Percentiles rank a stretch among this genome's conserved stretches.
phyloP scores from a whole-genome alignment of 345 rosid species.

The Aegle marmelos region DNA sequence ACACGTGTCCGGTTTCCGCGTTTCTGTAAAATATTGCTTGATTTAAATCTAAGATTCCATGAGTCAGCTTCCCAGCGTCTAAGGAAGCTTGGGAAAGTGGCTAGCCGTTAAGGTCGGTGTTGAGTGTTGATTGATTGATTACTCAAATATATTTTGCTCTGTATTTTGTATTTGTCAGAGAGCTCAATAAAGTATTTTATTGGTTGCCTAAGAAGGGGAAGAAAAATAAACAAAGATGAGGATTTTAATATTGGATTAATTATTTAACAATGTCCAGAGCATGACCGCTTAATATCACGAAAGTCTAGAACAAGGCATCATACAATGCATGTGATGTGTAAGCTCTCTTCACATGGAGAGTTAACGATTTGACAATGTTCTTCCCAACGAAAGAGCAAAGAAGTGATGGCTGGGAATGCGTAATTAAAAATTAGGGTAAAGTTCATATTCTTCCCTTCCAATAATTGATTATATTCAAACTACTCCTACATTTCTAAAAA shows the following conservation, averaged over 20 bases:
- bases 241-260: neutral
- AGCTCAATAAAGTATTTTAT: neutral
- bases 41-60: neutral
- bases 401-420: slow-evolving; percentile 32
- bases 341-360: neutral
- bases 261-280: neutral
- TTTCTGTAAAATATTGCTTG: neutral
- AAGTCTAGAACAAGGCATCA: neutral
- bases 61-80: neutral
- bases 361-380: slow-evolving; percentile 19
- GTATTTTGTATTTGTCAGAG: neutral
- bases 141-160: neutral
- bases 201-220: neutral
- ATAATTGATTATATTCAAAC: too few species aligned
- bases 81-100: neutral
- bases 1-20: slow-evolving; percentile 6
- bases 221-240: neutral
- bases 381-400: slow-evolving; percentile 27
- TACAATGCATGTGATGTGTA: neutral
- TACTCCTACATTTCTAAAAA: too few species aligned
- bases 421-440: too few species aligned
- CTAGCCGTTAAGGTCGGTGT: neutral
- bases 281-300: neutral
- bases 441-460: too few species aligned
- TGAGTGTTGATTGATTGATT: neutral